Base-by-base conservation (phyloP, 306 rosid species). In the Dicorynia guianensis region DNA sequence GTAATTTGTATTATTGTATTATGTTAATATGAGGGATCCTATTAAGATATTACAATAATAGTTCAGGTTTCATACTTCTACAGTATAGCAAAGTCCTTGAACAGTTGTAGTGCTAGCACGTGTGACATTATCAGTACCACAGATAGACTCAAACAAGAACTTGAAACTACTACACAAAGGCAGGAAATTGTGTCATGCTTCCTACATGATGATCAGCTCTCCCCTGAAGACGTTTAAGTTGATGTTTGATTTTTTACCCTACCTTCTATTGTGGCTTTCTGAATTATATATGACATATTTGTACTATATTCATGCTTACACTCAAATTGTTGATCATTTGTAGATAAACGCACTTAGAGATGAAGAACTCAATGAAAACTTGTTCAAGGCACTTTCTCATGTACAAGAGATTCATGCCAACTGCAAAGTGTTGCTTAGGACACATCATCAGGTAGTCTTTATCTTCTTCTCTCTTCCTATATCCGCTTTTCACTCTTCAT, bases 341-440 rank as follows among this genome's bases (percentile, higher is more conserved):
- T 74, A 90, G 97, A 88, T 93, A 50, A 85, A 80, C 63, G 97
- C 98, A 43, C 81, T 95, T 77, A 88, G 97, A 82, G 96, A 92
- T n/a, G 96, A 90, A 47, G 97, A 92, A 33, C 87, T 94, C 62
- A 87, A 76, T 50, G 93, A 87, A 48, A 78, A 79, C 19, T 94
- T 94, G 79, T 94, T 94, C 89, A 92, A 90, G 87, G 98, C 98
- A 52, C 89, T 92, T 60, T 80, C 91, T 80, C 99, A 95, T 61
- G 99, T 95, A 81, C 99, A 95, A 80, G 97, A 92, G 56, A 95
- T 95, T 76, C 99, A 90, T 60, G 86, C 97, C 76, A 95, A 95
- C 67, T 95, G 99, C 88, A 95, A 95, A 80, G 76, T 87, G 69
- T 87, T 95, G 63, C 87, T 95, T 38, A 87, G 99, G 83, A 95